Conservation (phyloP, 2,329 filamentous ascomycete species). For the Aspergillus sp. region DNA sequence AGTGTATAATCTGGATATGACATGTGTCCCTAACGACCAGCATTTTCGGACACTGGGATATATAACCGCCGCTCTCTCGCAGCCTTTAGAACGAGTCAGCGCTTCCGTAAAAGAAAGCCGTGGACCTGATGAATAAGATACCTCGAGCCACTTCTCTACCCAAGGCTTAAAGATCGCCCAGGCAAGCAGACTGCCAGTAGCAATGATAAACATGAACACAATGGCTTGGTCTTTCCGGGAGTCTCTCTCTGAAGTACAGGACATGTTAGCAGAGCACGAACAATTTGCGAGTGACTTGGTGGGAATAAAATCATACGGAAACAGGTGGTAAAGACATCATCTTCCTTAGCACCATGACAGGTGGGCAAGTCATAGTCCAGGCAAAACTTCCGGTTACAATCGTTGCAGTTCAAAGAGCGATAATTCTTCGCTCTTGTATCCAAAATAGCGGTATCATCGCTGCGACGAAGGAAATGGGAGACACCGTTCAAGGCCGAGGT, state of each 20-base stretch:
- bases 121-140: constrained; percentile 25
- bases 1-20: not conserved
- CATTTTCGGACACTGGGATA: constrained; percentile 49
- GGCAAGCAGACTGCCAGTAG: constrained; percentile 60
- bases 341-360: constrained; percentile 63
- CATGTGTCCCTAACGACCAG: constrained; percentile 13
- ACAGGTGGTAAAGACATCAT: constrained; percentile 66
- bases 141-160: constrained; percentile 58
- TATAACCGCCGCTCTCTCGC: constrained; percentile 53
- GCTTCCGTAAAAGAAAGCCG: not conserved
- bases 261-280: not conserved
- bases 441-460: constrained; percentile 17
- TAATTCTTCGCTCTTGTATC: constrained; percentile 37
- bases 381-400: constrained; percentile 69
- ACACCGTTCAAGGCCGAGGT: constrained; percentile 22
- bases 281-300: not conserved
- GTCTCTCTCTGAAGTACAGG: constrained; percentile 56
- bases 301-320: constrained; percentile 52
- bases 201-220: constrained; percentile 66
- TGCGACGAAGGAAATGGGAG: constrained; percentile 24
- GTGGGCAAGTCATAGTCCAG: constrained; percentile 62
- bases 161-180: constrained; percentile 64
- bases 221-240: constrained; percentile 68
- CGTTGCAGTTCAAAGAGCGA: constrained; percentile 58
- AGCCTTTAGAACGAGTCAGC: constrained; percentile 36